Evolutionary conservation across 768 basidiomycete species (phyloP), one percentile per base, ranked within the genome.

Genomic region (Rhodotorula toruloides): DNA sequence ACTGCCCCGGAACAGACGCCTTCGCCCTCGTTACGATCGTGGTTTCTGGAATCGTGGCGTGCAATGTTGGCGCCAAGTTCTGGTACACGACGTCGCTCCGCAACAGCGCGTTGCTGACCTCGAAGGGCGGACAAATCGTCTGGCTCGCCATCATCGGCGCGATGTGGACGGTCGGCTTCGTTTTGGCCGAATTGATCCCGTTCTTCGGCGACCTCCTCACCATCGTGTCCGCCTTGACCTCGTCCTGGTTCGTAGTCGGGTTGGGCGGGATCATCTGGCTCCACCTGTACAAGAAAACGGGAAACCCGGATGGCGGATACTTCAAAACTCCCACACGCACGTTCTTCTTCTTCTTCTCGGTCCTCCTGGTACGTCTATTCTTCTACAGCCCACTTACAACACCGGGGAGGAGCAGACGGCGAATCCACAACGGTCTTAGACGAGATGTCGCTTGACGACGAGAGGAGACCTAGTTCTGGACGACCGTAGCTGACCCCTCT

Each of bases 1-100:
- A n/a, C n/a, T n/a, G n/a, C n/a, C n/a, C n/a, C n/a, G n/a, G n/a
- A n/a, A n/a, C n/a, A n/a, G n/a, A 60, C 50, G 50, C 49, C 25
- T 60, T 60, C 27, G 59, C 59, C 7, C 50, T 60, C 50, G 59
- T 60, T 19, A 60, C 59, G 25, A 60, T 60, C 39, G 53, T 60
- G 31, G 59, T 60, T 14, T 60, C 59, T 2, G 59, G 59, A 17
- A 53, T 60, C 19, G 59, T 59, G 39, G 39, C 39, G 21, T 40
- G 29, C 29, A 42, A 60, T 19, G 59, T 60, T 34, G 59, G 59
- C 32, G 59, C 59, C 49, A 60, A 60, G 58, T 55, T 42, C 37
- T 22, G 27, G 31, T 43, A 42, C 54, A 29, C 37, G 19, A 12
- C n/a, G 39, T 27, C 32, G 9, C 53, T 60, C 59, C 59, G 59